Conservation (phyloP, 2,329 filamentous ascomycete species). For the Arachnomyces sp. region DNA sequence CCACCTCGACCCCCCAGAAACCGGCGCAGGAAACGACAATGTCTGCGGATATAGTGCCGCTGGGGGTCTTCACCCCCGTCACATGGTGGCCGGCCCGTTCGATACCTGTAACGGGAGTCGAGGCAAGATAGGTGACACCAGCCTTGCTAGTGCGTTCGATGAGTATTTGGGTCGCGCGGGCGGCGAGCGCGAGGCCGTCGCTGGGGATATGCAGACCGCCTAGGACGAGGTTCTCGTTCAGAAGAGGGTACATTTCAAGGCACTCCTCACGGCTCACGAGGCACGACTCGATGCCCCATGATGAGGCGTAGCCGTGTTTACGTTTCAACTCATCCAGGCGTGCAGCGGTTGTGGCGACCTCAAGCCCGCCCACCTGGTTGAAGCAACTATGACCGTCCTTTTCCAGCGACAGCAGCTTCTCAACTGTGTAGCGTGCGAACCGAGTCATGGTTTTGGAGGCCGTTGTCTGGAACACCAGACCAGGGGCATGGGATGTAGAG, state of each 20-base stretch:
- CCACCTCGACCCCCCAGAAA: conserved; percentile 59
- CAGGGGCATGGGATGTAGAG: conserved; percentile 58
- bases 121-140: conserved; percentile 51
- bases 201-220: conserved; percentile 53
- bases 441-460: conserved; percentile 37
- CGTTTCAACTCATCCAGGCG: conserved; percentile 54
- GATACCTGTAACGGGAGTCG: conserved; percentile 52
- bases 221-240: conserved; percentile 47
- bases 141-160: conserved; percentile 49
- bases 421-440: conserved; percentile 54
- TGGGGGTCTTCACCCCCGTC: conserved; percentile 47
- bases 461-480: conserved; percentile 56
- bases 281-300: conserved; percentile 52
- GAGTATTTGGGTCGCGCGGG: conserved; percentile 53
- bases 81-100: conserved; percentile 42
- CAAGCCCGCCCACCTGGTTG: conserved; percentile 55
- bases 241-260: conserved; percentile 44
- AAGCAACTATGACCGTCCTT: conserved; percentile 44
- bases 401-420: conserved; percentile 50
- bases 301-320: conserved; percentile 52
- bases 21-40: conserved; percentile 56
- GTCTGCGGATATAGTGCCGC: conserved; percentile 47
- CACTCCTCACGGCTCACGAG: conserved; percentile 48
- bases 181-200: conserved; percentile 54
- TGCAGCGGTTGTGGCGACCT: conserved; percentile 53